Conservation (phyloP, 176 grass and related monocot species). For the Carex kokanica region DNA sequence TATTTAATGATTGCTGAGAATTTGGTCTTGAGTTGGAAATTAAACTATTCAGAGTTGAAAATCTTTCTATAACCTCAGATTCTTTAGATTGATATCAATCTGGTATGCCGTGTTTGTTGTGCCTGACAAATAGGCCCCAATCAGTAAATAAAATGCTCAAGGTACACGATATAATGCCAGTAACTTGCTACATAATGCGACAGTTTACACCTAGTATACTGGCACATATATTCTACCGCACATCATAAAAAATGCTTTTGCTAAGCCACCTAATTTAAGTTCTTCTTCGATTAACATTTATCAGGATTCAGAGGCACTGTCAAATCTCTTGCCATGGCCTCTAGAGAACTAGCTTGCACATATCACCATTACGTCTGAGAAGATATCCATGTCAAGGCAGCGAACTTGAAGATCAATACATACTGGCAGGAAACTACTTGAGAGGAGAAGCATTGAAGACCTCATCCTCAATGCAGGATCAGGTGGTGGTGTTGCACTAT, state of each 20-base stretch:
- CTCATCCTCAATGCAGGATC: slow-evolving; percentile 70
- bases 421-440: slow-evolving; percentile 79
- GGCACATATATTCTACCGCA: too few relatives aligned
- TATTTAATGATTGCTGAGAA: too few relatives aligned
- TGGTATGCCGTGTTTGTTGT: too few relatives aligned
- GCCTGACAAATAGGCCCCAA: too few relatives aligned
- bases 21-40: too few relatives aligned
- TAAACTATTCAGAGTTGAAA: too few relatives aligned
- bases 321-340: slow-evolving; percentile 35
- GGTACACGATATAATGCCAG: too few relatives aligned
- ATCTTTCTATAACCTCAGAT: too few relatives aligned
- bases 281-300: neutral
- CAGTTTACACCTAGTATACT: too few relatives aligned
- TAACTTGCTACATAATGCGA: too few relatives aligned
- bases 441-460: slow-evolving; percentile 62
- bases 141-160: too few relatives aligned
- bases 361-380: slow-evolving; percentile 81
- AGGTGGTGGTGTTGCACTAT: slow-evolving; percentile 56
- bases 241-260: slow-evolving; percentile 3
- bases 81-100: too few relatives aligned
- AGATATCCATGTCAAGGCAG: slow-evolving; percentile 65
- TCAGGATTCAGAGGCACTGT: neutral
- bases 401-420: slow-evolving; percentile 66
- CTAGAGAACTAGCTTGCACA: slow-evolving; percentile 65
- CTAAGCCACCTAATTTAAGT: slow-evolving; percentile 8